phyloP scores from a whole-genome alignment of 495 filamentous ascomycete genomes.

The Cercophora sp. region DNA sequence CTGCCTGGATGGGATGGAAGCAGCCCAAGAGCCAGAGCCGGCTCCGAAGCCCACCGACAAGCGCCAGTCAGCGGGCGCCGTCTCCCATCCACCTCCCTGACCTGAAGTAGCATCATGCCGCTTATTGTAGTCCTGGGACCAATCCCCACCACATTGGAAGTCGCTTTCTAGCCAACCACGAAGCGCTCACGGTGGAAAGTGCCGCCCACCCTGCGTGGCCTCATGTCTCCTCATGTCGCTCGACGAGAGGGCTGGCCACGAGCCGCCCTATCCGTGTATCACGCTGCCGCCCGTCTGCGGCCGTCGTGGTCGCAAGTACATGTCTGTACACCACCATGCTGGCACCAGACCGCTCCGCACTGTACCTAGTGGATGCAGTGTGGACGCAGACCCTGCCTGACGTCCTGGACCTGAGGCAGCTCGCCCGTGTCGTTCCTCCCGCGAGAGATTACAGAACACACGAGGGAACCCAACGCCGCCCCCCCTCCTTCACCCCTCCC shows the following conservation, averaged over 20 bases:
- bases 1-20: too few relatives aligned
- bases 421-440: constrained; percentile 5
- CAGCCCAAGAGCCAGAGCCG: too few relatives aligned
- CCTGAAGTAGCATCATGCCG: constrained; percentile 18
- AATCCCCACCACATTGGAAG: constrained; percentile 5
- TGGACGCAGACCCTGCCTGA: not conserved
- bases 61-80: too few relatives aligned
- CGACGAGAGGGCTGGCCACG: constrained; percentile 1
- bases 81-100: constrained; percentile 15
- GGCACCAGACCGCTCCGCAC: not conserved
- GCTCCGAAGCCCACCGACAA: too few relatives aligned
- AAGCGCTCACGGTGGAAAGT: constrained; percentile 22
- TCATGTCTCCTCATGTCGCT: constrained; percentile 9
- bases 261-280: not conserved
- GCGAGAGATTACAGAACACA: constrained; percentile 3
- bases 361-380: not conserved
- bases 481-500: constrained; percentile 12
- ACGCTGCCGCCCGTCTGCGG: not conserved
- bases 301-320: not conserved
- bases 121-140: constrained; percentile 14
- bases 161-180: constrained; percentile 27
- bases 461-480: constrained; percentile 16
- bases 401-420: constrained; percentile 4
- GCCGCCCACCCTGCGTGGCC: constrained; percentile 3
- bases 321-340: not conserved